phyloP scores from a whole-genome alignment of 2,329 filamentous ascomycete genomes.

The Colletotrichum spaethianum region DNA sequence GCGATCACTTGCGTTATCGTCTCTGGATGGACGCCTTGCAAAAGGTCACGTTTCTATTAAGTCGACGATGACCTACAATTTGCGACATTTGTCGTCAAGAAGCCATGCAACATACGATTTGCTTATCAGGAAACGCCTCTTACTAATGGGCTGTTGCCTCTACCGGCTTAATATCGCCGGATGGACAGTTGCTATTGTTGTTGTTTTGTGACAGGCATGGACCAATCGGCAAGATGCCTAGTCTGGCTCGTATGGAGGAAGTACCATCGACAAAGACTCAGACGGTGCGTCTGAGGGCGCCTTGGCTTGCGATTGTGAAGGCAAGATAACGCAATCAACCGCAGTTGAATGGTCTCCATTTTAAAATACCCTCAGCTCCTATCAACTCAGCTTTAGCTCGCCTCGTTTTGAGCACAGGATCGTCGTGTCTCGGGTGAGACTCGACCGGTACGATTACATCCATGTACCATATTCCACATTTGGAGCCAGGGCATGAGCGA shows the following conservation, averaged over 20 bases:
- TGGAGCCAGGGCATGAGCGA: constrained; percentile 6
- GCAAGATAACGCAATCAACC: neutral
- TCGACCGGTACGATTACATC: neutral
- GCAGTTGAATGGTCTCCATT: neutral
- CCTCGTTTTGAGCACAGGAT: neutral
- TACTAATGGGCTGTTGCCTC: neutral
- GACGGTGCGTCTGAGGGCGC: neutral
- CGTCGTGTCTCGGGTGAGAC: neutral
- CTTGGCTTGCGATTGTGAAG: neutral
- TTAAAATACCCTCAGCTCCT: neutral
- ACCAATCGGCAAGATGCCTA: neutral
- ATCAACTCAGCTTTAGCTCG: neutral
- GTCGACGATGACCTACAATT: constrained; percentile 1
- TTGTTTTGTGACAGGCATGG: neutral
- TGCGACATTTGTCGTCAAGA: neutral
- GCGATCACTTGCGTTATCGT: constrained; percentile 32
- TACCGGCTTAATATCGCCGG: neutral
- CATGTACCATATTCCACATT: neutral
- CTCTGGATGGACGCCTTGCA: neutral
- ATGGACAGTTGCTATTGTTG: neutral
- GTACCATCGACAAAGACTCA: neutral
- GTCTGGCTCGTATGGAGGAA: neutral
- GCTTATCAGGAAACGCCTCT: neutral
- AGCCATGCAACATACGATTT: neutral
- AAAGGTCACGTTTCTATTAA: constrained; percentile 5